phyloP scores from a whole-genome alignment of 768 basidiomycete genomes.

The Chalciporus pseudorubinellus region DNA sequence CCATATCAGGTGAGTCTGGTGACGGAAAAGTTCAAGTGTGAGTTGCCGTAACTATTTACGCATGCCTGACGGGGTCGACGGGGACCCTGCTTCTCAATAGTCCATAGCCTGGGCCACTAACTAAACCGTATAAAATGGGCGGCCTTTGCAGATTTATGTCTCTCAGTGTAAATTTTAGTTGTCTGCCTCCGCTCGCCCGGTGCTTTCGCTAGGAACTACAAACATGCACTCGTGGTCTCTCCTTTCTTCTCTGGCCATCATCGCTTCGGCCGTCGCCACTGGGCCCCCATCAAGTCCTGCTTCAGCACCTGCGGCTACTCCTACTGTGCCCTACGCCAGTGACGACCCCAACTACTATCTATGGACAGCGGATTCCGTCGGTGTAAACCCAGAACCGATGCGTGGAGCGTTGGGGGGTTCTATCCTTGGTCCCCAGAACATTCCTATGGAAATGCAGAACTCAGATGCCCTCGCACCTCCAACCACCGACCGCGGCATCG shows the following conservation, averaged over 20 bases:
- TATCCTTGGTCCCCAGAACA: slow-evolving; percentile 58
- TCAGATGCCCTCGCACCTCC: slow-evolving; percentile 59
- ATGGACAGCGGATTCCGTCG: slow-evolving; percentile 32
- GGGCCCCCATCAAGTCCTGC: slow-evolving; percentile 20
- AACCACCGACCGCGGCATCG: slow-evolving; percentile 54
- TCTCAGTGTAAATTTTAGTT: slow-evolving; percentile 24
- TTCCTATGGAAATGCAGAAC: slow-evolving; percentile 54
- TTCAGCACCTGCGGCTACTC: slow-evolving; percentile 33
- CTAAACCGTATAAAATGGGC: slow-evolving; percentile 23
- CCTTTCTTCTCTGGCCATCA: slow-evolving; percentile 21
- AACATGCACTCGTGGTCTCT: slow-evolving; percentile 32
- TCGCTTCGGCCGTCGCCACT: slow-evolving; percentile 24
- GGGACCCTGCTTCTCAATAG: too few relatives aligned
- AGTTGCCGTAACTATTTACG: too few relatives aligned
- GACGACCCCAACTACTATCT: slow-evolving; percentile 46
- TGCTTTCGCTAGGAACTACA: slow-evolving; percentile 9
- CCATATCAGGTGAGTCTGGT: too few relatives aligned
- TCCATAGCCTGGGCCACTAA: not conserved
- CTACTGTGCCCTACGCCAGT: slow-evolving; percentile 45
- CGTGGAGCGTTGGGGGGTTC: slow-evolving; percentile 43
- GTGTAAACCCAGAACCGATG: slow-evolving; percentile 39
- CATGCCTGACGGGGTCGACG: too few relatives aligned
- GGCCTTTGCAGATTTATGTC: not conserved
- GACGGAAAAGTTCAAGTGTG: too few relatives aligned
- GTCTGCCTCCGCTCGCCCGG: slow-evolving; percentile 3